A percentile compares a stretch with the other conserved stretches of the same genome.
Conservation (phyloP, 176 grass and related monocot species). For the Oryza punctata region DNA sequence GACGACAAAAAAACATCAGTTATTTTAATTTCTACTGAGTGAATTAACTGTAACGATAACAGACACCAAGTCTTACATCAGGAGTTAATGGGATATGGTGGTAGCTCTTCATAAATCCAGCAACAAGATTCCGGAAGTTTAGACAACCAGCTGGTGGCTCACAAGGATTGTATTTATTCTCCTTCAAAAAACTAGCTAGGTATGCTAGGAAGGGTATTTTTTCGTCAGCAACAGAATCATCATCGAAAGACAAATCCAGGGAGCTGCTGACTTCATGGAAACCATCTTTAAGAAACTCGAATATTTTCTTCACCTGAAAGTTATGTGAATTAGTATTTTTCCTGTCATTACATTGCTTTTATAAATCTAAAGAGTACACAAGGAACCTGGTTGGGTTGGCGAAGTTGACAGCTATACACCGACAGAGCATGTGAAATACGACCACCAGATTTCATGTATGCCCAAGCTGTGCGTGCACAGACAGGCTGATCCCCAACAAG, state of each 20-base stretch:
- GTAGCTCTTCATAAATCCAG: slow-evolving; percentile 98
- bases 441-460: slow-evolving; percentile 93
- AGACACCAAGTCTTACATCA: slow-evolving; percentile 64
- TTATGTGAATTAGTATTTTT: slow-evolving; percentile 17
- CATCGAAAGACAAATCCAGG: slow-evolving; percentile 91
- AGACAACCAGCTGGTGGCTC: slow-evolving; percentile 87
- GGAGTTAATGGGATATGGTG: slow-evolving; percentile 84
- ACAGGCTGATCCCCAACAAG: slow-evolving; percentile 95
- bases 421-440: slow-evolving; percentile 95
- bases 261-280: slow-evolving; percentile 93
- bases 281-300: slow-evolving; percentile 91
- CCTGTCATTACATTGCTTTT: not conserved
- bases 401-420: slow-evolving; percentile 97
- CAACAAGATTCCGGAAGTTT: slow-evolving; percentile 82
- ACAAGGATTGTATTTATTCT: slow-evolving; percentile 79
- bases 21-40: not conserved
- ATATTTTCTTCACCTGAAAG: slow-evolving; percentile 98
- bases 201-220: slow-evolving; percentile 98
- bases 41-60: slow-evolving; percentile 1
- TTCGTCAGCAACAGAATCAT: slow-evolving; percentile 97
- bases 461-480: slow-evolving; percentile 95
- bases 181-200: slow-evolving; percentile 83
- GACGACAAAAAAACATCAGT: slow-evolving; percentile 44
- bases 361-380: slow-evolving; percentile 28
- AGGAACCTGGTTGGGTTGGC: slow-evolving; percentile 89